Evolutionary conservation across 306 rosid genomes (phyloP).

Genomic region (Potentilla sterilis): DNA sequence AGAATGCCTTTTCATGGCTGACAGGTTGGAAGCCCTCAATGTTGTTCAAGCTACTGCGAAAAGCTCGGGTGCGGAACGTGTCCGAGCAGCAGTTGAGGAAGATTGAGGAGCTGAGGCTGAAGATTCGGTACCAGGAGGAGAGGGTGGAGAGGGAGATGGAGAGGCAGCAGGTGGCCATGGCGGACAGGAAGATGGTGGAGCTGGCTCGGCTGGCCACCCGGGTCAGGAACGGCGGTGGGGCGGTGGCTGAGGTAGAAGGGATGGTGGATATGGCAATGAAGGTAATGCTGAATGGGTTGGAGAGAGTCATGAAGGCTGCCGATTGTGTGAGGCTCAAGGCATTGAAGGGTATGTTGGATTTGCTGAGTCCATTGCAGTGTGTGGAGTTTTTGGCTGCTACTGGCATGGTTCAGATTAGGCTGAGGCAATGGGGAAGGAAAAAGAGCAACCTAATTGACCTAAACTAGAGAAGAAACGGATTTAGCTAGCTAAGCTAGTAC

Average conservation of each 20-base stretch:
- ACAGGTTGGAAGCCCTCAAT: slow-evolving; percentile 54
- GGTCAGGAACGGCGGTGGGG: slow-evolving; percentile 4
- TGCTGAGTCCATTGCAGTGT: slow-evolving; percentile 59
- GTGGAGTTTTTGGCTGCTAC: slow-evolving; percentile 55
- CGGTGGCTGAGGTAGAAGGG: slow-evolving; percentile 16
- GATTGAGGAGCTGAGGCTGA: slow-evolving; percentile 30
- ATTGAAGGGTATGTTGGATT: slow-evolving; percentile 57
- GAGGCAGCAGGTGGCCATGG: slow-evolving; percentile 56
- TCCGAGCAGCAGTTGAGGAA: slow-evolving; percentile 29
- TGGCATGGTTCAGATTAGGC: slow-evolving; percentile 41
- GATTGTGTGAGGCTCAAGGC: slow-evolving; percentile 75
- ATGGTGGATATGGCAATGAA: slow-evolving; percentile 43
- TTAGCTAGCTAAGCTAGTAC: background rate
- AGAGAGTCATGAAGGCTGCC: slow-evolving; percentile 63
- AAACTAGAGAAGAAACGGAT: background rate
- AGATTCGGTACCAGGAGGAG: slow-evolving; percentile 37
- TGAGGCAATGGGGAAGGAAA: slow-evolving; percentile 43
- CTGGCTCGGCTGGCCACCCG: slow-evolving; percentile 27
- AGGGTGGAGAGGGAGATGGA: slow-evolving; percentile 46
- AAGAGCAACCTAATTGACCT: background rate
- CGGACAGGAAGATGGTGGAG: slow-evolving; percentile 49
- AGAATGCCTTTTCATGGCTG: slow-evolving; percentile 37
- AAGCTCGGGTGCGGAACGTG: slow-evolving; percentile 2
- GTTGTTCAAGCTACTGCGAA: slow-evolving; percentile 29
- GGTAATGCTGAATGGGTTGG: slow-evolving; percentile 44